Evolutionary conservation across 768 basidiomycete genomes (phyloP), one percentile per base, ranked within the genome.

Genomic region (Lactifluus piperatus): DNA sequence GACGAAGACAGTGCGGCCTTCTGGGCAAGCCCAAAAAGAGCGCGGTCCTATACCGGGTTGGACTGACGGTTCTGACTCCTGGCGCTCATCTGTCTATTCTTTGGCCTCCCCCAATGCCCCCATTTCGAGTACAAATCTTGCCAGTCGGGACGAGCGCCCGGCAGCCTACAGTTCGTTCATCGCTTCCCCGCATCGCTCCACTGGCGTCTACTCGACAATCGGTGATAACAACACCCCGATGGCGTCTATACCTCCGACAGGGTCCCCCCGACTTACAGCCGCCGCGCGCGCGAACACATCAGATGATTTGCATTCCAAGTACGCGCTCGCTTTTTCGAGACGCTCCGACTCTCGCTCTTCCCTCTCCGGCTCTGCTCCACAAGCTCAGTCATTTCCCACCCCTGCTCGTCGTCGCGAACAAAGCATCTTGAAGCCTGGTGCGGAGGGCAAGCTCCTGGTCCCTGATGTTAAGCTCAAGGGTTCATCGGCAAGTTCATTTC

Each of bases 71-170:
- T 78, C 76, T 24, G 74, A 81, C 55, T 82, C 80, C 0, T 88
- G 86, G 86, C 81, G 86, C n/a, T 73, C 82, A 0, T 73, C 75
- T 4, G 77, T 85, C 1, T 88, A 88, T 69, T 76, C 74, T 53
- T 74, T 83, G 58, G 68, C 77, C 3, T 66, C 77, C 3, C 77
- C 77, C 8, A 72, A 74, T 50, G 67, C 71, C 39, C 48, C 61
- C 32, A 36, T 53, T 49, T 54, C 58, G 43, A 49, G 50, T 44
- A 24, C 60, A 6, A 54, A 41, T 59, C 68, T 61, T 68, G 68
- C 49, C 68, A 73, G 66, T 65, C 71, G 18, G 29, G 66, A 69
- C 5, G 66, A 69, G 36, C 68, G 70, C 56, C 66, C 68, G 16
- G 75, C 73, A 57, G 68, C 75, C 0, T 77, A 78, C 70, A 62